Evolutionary conservation across 1,284 basidiomycete genomes (phyloP).

Genomic region (Pulveroboletus sp.): DNA sequence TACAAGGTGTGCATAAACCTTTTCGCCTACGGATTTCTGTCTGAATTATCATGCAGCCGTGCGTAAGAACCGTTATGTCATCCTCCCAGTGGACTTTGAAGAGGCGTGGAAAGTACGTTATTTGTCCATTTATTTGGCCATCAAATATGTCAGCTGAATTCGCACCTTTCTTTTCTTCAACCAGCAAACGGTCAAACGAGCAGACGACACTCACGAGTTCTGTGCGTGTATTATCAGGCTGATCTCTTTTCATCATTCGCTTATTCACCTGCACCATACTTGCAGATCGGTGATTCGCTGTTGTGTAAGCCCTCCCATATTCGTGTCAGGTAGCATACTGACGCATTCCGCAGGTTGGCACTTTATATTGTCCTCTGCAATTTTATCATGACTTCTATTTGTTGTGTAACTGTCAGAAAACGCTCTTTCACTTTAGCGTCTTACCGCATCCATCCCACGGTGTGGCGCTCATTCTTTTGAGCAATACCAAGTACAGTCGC

Average conservation of each 20-base stretch:
- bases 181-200: slow-evolving; percentile 91
- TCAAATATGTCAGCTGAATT: slow-evolving; percentile 38
- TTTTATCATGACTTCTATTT: slow-evolving; percentile 27
- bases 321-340: neutral
- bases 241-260: neutral
- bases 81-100: slow-evolving; percentile 96
- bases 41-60: slow-evolving; percentile 62
- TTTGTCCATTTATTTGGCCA: slow-evolving; percentile 46
- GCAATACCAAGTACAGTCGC: slow-evolving; percentile 53
- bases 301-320: slow-evolving; percentile 20
- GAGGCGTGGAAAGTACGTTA: slow-evolving; percentile 95
- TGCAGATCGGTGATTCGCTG: slow-evolving; percentile 31
- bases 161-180: slow-evolving; percentile 38
- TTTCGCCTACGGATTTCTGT: neutral
- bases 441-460: slow-evolving; percentile 56
- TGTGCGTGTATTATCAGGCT: slow-evolving; percentile 59
- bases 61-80: slow-evolving; percentile 96
- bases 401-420: slow-evolving; percentile 17
- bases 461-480: slow-evolving; percentile 80
- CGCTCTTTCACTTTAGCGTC: slow-evolving; percentile 81
- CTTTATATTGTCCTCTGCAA: slow-evolving; percentile 31
- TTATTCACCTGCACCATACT: neutral
- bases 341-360: slow-evolving; percentile 18
- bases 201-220: slow-evolving; percentile 94
- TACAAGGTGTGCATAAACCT: slow-evolving; percentile 73